phyloP scores from a whole-genome alignment of 768 basidiomycete genomes.

The Collybiopsis confluens region DNA sequence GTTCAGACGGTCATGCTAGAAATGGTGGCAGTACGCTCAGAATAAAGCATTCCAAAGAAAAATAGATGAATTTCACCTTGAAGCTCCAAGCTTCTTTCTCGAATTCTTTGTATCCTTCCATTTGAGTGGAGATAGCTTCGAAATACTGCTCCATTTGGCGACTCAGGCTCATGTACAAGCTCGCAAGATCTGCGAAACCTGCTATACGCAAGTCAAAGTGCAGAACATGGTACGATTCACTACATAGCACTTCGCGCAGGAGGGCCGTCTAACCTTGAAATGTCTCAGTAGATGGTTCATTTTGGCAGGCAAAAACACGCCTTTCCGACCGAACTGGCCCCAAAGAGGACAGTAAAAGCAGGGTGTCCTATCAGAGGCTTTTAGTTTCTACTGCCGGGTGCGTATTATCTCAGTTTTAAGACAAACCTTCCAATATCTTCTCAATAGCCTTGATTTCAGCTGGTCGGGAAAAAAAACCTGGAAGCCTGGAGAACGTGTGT shows the following conservation, averaged over 20 bases:
- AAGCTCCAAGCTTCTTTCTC: slow-evolving; percentile 74
- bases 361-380: slow-evolving; percentile 48
- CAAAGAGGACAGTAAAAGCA: slow-evolving; percentile 76
- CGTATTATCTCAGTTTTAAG: no score
- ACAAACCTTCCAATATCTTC: slow-evolving; percentile 43
- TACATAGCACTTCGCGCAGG: slow-evolving; percentile 70
- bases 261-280: slow-evolving; percentile 56
- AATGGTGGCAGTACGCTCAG: slow-evolving; percentile 8
- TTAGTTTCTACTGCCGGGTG: neutral
- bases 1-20: slow-evolving; percentile 70
- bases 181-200: slow-evolving; percentile 77
- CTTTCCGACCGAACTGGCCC: slow-evolving; percentile 81
- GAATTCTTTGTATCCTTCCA: slow-evolving; percentile 67
- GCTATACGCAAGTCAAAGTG: slow-evolving; percentile 83
- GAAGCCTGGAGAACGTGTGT: slow-evolving; percentile 75
- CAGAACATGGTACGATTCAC: slow-evolving; percentile 68
- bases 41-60: neutral
- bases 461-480: slow-evolving; percentile 67
- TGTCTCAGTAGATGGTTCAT: neutral
- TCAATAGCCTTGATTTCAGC: slow-evolving; percentile 65
- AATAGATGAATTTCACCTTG: slow-evolving; percentile 45
- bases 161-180: slow-evolving; percentile 73
- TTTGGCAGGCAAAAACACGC: slow-evolving; percentile 27
- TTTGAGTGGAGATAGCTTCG: slow-evolving; percentile 51
- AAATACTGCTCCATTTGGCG: slow-evolving; percentile 83